Evolutionary conservation across 73 alveolate species (phyloP).

Genomic region (Paramecium sexaurelia): DNA sequence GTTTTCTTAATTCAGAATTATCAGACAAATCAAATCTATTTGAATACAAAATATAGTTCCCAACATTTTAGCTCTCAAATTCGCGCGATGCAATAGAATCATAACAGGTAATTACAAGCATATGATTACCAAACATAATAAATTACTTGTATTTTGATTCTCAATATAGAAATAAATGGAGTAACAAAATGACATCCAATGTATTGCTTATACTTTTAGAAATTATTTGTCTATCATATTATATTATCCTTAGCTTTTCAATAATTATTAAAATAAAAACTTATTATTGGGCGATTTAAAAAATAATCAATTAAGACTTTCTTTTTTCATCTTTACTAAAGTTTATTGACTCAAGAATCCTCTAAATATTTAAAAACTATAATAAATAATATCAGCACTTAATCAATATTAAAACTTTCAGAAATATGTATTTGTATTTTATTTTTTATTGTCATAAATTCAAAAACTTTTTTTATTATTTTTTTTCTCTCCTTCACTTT

Average conservation of each 20-base stretch:
- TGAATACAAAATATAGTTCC: constrained; percentile 1
- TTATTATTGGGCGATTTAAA: background rate
- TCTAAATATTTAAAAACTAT: too few relatives aligned
- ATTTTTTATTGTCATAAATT: too few relatives aligned
- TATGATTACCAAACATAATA: background rate
- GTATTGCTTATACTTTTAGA: background rate
- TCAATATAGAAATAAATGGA: background rate
- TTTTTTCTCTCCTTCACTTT: too few relatives aligned
- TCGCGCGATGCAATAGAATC: background rate
- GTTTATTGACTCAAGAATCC: background rate
- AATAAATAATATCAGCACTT: too few relatives aligned
- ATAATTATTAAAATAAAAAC: background rate
- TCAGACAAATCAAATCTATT: background rate
- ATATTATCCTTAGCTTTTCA: background rate
- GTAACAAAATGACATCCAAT: background rate
- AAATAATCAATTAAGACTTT: background rate
- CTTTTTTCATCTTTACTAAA: background rate
- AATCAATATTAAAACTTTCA: too few relatives aligned
- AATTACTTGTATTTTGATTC: background rate
- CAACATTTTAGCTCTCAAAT: background rate
- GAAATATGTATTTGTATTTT: too few relatives aligned
- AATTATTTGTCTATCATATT: background rate
- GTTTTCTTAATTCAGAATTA: background rate
- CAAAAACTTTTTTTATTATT: too few relatives aligned
- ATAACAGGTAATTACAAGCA: background rate